Evolutionary conservation across 352 stramenopile genomes (phyloP).

Genomic region (Globisporangium alternatum): DNA sequence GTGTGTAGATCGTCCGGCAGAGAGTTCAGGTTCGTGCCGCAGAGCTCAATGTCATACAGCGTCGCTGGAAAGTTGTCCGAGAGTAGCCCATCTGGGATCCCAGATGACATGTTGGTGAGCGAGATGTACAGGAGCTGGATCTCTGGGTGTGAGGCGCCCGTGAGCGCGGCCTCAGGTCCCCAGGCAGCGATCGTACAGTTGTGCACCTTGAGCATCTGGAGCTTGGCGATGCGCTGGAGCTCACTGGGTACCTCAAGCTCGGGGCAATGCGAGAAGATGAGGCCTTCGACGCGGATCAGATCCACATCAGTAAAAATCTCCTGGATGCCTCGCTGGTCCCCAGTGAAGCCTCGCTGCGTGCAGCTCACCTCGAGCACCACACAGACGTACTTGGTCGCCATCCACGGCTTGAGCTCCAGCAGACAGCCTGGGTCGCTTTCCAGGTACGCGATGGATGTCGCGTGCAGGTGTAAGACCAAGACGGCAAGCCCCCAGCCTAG

Average conservation of each 20-base stretch:
- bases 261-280: conserved; percentile 23
- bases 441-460: conserved; percentile 16
- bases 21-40: conserved; percentile 5
- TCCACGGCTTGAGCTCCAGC: conserved; percentile 20
- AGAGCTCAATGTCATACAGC: conserved; percentile 14
- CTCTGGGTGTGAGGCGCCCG: neutral
- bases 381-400: conserved; percentile 16
- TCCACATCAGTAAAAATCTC: neutral
- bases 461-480: conserved; percentile 13
- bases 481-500: conserved; percentile 18
- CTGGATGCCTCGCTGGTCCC: neutral
- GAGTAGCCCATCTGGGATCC: conserved; percentile 9
- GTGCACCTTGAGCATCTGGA: conserved; percentile 25
- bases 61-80: conserved; percentile 6
- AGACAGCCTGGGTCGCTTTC: conserved; percentile 11
- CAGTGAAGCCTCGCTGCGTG: conserved; percentile 2
- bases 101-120: conserved; percentile 21
- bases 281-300: conserved; percentile 6
- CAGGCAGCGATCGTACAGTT: conserved; percentile 19
- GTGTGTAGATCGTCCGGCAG: conserved; percentile 10
- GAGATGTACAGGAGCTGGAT: conserved; percentile 20
- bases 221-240: conserved; percentile 15
- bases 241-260: conserved; percentile 14
- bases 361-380: conserved; percentile 13
- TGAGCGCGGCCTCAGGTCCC: conserved; percentile 13